These are phyloP conservation scores for Achaetomiella virescens DNA, from an alignment of 495 filamentous ascomycete genomes.

Conservation along the genomic window DNA sequence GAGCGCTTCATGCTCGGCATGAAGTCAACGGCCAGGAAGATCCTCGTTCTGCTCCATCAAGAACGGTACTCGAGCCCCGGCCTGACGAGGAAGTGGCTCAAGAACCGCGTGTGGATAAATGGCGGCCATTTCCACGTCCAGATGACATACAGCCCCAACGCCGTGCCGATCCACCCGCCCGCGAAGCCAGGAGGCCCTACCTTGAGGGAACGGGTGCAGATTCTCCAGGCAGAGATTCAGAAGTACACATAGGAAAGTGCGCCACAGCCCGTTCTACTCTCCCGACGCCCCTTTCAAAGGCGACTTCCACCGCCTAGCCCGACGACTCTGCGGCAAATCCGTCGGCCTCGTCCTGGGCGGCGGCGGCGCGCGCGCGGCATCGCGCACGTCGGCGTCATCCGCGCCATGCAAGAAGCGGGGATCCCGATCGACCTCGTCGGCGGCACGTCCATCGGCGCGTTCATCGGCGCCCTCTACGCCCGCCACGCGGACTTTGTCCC, in stretches of 20 bases:
- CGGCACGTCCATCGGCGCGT: constrained; percentile 95
- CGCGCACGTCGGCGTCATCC: constrained; percentile 85
- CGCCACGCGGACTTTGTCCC: constrained; percentile 95
- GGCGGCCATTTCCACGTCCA: constrained; percentile 98
- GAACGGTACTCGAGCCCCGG: constrained; percentile 85
- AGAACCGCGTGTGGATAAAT: constrained; percentile 95
- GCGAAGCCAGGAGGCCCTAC: constrained; percentile 74
- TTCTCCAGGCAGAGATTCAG: constrained; percentile 92
- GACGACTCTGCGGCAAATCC: constrained; percentile 87
- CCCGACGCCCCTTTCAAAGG: constrained; percentile 90
- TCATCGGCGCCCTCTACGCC: constrained; percentile 92
- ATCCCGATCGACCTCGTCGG: constrained; percentile 95
- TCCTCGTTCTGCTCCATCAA: constrained; percentile 85
- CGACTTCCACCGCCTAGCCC: constrained; percentile 89
- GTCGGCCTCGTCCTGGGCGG: constrained; percentile 92
- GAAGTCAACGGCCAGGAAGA: constrained; percentile 94
- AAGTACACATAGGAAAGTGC: constrained; percentile 83
- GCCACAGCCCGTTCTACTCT: constrained; percentile 82
- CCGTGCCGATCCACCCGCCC: constrained; percentile 70
- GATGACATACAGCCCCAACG: constrained; percentile 79
- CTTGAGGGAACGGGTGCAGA: constrained; percentile 87
- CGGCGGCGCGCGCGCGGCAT: constrained; percentile 88
- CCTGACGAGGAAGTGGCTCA: constrained; percentile 79
- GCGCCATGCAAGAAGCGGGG: constrained; percentile 91
- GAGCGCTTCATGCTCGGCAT: constrained; percentile 92